Evolutionary conservation across 345 rosid genomes (phyloP).

Genomic region (Raphanus sativus): DNA sequence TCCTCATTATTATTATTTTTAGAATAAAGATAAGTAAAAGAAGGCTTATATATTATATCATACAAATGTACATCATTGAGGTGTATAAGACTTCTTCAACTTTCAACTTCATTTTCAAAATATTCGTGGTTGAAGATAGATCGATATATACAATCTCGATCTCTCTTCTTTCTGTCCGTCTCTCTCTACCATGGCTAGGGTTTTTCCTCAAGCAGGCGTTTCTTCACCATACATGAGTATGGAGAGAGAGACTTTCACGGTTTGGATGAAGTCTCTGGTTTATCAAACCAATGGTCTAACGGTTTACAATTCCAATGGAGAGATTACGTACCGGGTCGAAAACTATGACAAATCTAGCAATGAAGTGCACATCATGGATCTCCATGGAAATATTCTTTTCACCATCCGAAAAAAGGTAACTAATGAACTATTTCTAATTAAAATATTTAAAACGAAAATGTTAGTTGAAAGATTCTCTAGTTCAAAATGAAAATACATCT

Average conservation of each 20-base stretch:
- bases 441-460: background rate
- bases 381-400: constrained; percentile 53
- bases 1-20: background rate
- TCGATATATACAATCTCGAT: constrained; percentile 9
- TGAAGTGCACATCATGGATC: constrained; percentile 65
- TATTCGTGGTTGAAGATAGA: background rate
- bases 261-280: constrained; percentile 75
- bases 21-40: constrained; percentile 16
- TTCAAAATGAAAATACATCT: background rate
- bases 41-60: constrained; percentile 18
- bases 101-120: constrained; percentile 22
- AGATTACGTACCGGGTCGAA: constrained; percentile 55
- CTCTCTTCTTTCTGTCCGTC: background rate
- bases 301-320: constrained; percentile 53
- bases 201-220: constrained; percentile 48
- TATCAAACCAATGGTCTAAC: constrained; percentile 66
- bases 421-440: background rate
- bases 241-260: constrained; percentile 52
- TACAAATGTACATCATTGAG: constrained; percentile 24
- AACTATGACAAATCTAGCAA: constrained; percentile 54
- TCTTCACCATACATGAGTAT: constrained; percentile 36
- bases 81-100: constrained; percentile 40
- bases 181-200: constrained; percentile 42
- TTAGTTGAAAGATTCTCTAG: background rate
- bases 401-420: constrained; percentile 50